Evolutionary conservation across 2,329 filamentous ascomycete genomes (phyloP), one percentile per base, ranked within the genome.

Genomic region (Cercospora canescens): DNA sequence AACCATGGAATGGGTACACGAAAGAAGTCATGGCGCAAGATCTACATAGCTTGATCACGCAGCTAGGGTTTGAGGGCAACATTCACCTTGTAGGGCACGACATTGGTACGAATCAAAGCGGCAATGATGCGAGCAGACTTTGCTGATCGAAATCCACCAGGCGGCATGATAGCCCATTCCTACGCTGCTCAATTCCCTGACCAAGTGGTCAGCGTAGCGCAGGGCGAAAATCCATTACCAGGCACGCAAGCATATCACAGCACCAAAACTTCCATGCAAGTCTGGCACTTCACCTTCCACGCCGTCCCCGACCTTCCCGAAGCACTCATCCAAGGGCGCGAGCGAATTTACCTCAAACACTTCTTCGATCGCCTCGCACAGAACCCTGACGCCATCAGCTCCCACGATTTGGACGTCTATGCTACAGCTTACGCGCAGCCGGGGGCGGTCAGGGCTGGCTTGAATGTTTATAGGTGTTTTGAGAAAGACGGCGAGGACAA

Each of bases 71-170:
- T 18, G 59, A 67, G 48, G 60, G 60, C 30, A 67, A 59, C 35
- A 73, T 81, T 4, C 80, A 83, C 64, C 70, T 83, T 3, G 77
- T 84, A 0, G 81, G 82, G 9, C 80, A 84, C 60, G 82, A 84
- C 62, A 83, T 84, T 21, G 68, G 76, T 59, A 76, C 12, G 45
- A 21, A 41, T 35, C 16, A 26, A 21, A 48, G 41, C 11, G 24
- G 8, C 41, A 48, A 21, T 21, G 28, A 48, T 5, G 12, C 24
- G 45, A 6, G 24, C 24, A 50, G 45, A 30, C 45, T 8, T n/a
- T 50, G 45, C 77, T 6, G 67, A 54, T 2, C 72, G 2, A 78
- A 35, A 81, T 60, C 65, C 83, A 0, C 7, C 70, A 78, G 81
- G 81, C 16, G 81, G 81, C 48, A 83, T 83, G 81, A 77, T 84